phyloP scores from a whole-genome alignment of 2,329 filamentous ascomycete genomes.

The Ophiostoma australiae region DNA sequence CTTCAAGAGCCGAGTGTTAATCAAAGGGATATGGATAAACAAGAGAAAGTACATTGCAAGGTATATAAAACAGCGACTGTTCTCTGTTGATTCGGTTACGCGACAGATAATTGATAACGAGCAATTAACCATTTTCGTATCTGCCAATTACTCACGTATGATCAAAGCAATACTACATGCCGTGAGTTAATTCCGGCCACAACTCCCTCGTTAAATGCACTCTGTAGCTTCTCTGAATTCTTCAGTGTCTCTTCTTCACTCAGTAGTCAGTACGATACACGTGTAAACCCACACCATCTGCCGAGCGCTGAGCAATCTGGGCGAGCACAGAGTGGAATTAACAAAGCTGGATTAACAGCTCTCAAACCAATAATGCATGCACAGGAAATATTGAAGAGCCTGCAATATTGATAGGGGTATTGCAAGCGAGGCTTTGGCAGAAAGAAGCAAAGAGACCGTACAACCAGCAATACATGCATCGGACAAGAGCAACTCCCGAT shows the following conservation, averaged over 20 bases:
- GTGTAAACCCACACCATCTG: background rate
- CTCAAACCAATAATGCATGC: constrained; percentile 8
- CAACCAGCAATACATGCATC: background rate
- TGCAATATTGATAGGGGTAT: background rate
- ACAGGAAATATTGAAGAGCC: background rate
- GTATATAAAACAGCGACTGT: too few species aligned
- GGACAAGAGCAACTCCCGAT: background rate
- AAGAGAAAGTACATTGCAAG: background rate
- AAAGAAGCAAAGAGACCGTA: background rate
- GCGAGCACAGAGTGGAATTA: too few species aligned
- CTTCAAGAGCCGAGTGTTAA: constrained; percentile 5
- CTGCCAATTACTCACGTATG: background rate
- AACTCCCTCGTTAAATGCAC: too few species aligned
- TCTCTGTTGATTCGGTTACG: too few species aligned
- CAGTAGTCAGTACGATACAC: background rate
- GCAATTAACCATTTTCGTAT: too few species aligned
- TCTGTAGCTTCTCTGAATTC: background rate
- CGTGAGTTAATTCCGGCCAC: background rate
- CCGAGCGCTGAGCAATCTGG: background rate
- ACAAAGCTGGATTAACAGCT: background rate
- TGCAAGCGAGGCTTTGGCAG: background rate
- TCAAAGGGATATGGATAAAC: background rate
- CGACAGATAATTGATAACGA: background rate
- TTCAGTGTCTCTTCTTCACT: background rate
- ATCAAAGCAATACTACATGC: background rate